A percentile compares a stretch with the other conserved stretches of the same genome.
These are phyloP conservation scores for Scutellospora calospora DNA, from an alignment of 371 early-diverging fungal genomes.

Conservation along the genomic window DNA sequence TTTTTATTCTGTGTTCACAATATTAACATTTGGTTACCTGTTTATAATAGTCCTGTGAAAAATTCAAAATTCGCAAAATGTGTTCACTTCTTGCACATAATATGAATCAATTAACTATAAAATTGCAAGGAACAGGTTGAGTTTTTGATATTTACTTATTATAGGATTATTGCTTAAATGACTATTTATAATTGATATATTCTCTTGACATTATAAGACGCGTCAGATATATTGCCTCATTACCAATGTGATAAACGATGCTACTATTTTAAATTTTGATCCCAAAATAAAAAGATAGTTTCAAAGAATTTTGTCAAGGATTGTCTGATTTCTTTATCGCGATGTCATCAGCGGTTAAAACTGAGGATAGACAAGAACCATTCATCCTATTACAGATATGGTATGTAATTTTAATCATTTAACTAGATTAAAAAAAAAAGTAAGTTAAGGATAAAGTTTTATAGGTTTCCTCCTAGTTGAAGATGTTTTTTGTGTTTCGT, in stretches of 20 bases:
- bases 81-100: background rate
- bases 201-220: background rate
- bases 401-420: background rate
- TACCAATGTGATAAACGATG: background rate
- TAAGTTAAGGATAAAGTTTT: background rate
- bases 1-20: no score
- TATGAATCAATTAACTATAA: background rate
- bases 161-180: background rate
- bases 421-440: background rate
- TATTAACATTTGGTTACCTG: no score
- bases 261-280: background rate
- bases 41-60: background rate
- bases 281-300: constrained; percentile 15
- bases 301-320: constrained; percentile 34
- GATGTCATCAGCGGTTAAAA: background rate
- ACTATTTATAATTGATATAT: no score
- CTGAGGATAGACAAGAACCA: background rate
- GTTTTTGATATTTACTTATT: background rate
- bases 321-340: constrained; percentile 9
- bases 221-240: background rate
- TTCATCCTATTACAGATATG: background rate
- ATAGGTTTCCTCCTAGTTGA: background rate
- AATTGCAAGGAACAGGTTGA: constrained; percentile 7
- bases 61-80: constrained; percentile 15
- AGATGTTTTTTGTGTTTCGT: background rate